Conservation (phyloP, 176 grass and related monocot species). For the Triticum urartu region DNA sequence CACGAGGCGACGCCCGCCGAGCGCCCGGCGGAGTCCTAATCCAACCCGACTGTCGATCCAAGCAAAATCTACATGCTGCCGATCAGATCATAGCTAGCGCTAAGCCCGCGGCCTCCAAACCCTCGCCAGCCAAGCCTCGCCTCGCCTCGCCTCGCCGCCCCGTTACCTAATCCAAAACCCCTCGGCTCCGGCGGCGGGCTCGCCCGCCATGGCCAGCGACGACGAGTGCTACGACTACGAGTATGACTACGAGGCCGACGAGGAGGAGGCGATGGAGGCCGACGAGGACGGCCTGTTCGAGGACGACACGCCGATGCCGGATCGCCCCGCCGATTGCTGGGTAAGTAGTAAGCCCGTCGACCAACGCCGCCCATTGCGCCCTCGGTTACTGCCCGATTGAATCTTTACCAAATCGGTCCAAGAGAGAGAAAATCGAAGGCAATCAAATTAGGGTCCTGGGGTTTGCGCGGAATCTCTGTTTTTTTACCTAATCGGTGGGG, state of each 20-base stretch:
- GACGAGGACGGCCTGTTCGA: not conserved
- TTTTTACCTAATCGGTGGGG: not conserved
- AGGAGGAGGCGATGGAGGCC: not conserved
- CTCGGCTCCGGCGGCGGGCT: not conserved
- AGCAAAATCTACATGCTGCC: not conserved
- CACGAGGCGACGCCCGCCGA: not conserved
- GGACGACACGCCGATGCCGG: not conserved
- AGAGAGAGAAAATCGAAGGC: too few relatives aligned
- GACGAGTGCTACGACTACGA: slow-evolving; percentile 25
- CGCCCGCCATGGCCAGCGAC: slow-evolving; percentile 10
- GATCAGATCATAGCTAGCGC: not conserved
- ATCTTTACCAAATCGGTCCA: not conserved
- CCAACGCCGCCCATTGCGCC: not conserved
- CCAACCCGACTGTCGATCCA: not conserved
- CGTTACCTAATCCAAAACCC: not conserved
- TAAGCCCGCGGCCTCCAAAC: not conserved
- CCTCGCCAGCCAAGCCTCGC: not conserved
- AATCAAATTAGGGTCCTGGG: not conserved
- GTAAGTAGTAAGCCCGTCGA: slow-evolving; percentile 7
- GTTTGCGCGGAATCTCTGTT: not conserved
- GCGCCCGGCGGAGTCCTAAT: not conserved
- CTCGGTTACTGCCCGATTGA: not conserved
- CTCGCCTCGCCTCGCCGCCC: not conserved
- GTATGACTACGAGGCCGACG: slow-evolving; percentile 13
- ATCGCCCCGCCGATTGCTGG: slow-evolving; percentile 19